These are phyloP conservation scores for Colletotrichum noveboracense DNA, from an alignment of 2,329 filamentous ascomycete species.

Conservation along the genomic window DNA sequence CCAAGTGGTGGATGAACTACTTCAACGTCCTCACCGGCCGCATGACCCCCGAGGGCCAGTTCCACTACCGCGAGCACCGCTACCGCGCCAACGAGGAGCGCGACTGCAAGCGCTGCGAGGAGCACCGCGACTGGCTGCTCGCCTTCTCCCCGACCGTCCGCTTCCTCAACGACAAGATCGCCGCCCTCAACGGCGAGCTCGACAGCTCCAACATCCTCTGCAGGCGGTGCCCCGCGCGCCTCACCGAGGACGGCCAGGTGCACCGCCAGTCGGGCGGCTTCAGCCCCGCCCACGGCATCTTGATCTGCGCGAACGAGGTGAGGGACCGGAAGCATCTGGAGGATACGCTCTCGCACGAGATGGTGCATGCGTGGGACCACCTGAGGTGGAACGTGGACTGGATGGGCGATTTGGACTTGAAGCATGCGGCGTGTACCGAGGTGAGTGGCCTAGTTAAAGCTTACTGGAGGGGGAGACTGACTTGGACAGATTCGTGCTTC, in stretches of 20 bases:
- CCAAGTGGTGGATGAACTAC: conserved; percentile 79
- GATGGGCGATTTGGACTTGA: conserved; percentile 71
- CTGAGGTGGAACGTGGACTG: conserved; percentile 90
- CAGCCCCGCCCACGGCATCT: conserved; percentile 82
- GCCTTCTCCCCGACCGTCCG: conserved; percentile 84
- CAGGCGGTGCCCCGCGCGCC: conserved; percentile 71
- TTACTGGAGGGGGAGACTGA: not conserved
- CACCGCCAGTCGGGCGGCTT: conserved; percentile 81
- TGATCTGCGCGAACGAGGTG: conserved; percentile 93
- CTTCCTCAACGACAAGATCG: conserved; percentile 85
- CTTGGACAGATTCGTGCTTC: conserved; percentile 80
- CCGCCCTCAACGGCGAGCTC: conserved; percentile 77
- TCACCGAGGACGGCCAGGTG: conserved; percentile 62
- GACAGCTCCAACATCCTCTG: conserved; percentile 80
- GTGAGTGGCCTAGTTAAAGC: conserved; percentile 45
- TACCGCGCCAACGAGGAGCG: conserved; percentile 77
- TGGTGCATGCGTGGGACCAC: conserved; percentile 97
- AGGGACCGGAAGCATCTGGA: conserved; percentile 81
- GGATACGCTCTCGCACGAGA: conserved; percentile 94
- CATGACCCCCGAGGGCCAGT: conserved; percentile 71
- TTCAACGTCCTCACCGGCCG: conserved; percentile 81
- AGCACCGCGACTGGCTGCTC: conserved; percentile 83
- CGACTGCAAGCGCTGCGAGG: conserved; percentile 83
- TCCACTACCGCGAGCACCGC: conserved; percentile 79
- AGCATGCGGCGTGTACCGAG: conserved; percentile 94